A percentile compares a stretch with the other conserved stretches of the same genome.
phyloP scores from a whole-genome alignment of 495 filamentous ascomycete species.

The Ascodesmis nigricans region DNA sequence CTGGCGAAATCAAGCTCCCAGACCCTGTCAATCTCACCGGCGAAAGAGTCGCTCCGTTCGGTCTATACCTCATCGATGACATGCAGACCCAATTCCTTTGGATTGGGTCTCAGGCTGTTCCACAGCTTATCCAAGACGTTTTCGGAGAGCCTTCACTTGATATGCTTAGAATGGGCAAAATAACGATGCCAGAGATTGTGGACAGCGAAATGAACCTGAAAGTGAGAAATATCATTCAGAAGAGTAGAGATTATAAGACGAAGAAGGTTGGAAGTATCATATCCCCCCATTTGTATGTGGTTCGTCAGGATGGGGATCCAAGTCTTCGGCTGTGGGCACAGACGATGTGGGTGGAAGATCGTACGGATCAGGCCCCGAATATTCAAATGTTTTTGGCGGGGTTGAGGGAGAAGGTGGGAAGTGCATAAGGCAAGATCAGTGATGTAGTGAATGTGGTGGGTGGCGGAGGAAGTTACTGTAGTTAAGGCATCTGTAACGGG shows the following conservation, averaged over 20 bases:
- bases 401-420: slow-evolving; percentile 84
- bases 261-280: slow-evolving; percentile 78
- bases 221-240: slow-evolving; percentile 68
- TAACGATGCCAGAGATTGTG: slow-evolving; percentile 59
- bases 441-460: slow-evolving; percentile 5
- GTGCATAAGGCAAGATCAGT: slow-evolving; percentile 2
- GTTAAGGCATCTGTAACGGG: too few species aligned
- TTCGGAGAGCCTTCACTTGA: slow-evolving; percentile 64
- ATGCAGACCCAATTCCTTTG: slow-evolving; percentile 95
- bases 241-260: slow-evolving; percentile 66
- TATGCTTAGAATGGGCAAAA: slow-evolving; percentile 78
- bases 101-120: slow-evolving; percentile 82
- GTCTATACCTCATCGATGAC: slow-evolving; percentile 94
- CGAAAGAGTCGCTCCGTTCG: slow-evolving; percentile 67
- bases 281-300: slow-evolving; percentile 77
- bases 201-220: slow-evolving; percentile 83
- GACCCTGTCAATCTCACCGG: slow-evolving; percentile 72
- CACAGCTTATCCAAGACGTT: slow-evolving; percentile 69
- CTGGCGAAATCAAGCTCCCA: slow-evolving; percentile 70
- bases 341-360: slow-evolving; percentile 85
- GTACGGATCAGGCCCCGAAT: slow-evolving; percentile 81
- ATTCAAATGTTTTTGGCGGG: slow-evolving; percentile 80
- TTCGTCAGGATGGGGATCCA: slow-evolving; percentile 88
- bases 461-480: too few species aligned
- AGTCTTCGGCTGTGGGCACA: slow-evolving; percentile 90